Evolutionary conservation across 2,329 filamentous ascomycete species (phyloP).

Genomic region (Colletotrichum zoysiae): DNA sequence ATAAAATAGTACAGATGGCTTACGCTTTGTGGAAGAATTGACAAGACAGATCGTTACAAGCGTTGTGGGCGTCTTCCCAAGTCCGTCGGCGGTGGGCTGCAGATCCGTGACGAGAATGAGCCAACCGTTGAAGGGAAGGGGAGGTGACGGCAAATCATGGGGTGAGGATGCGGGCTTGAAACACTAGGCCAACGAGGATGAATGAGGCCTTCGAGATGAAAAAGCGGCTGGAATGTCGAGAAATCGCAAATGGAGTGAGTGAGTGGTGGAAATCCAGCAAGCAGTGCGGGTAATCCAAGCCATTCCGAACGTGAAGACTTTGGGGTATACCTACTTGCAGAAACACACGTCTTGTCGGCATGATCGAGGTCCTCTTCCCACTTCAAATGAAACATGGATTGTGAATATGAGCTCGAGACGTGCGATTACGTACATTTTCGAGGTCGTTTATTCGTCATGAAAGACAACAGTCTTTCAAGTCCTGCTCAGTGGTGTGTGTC

Average conservation of each 20-base stretch:
- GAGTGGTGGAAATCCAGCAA: constrained; percentile 21
- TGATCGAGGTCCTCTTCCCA: not conserved
- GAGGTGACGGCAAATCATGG: constrained; percentile 4
- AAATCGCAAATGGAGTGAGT: constrained; percentile 1
- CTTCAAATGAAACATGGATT: not conserved
- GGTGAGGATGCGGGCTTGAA: constrained; percentile 5
- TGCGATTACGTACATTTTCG: not conserved
- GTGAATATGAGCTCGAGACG: not conserved
- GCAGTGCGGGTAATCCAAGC: constrained; percentile 30
- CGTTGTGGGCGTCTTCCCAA: not conserved
- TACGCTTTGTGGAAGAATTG: not conserved
- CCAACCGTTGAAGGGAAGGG: too few species aligned
- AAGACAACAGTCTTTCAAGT: constrained; percentile 8
- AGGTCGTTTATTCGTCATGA: not conserved
- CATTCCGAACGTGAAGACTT: constrained; percentile 8
- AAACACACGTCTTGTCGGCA: not conserved
- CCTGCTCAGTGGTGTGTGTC: not conserved
- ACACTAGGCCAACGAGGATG: constrained; percentile 3
- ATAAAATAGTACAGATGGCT: not conserved
- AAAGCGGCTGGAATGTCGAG: not conserved
- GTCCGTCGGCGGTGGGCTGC: not conserved
- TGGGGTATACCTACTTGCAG: not conserved
- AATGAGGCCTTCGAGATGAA: constrained; percentile 8
- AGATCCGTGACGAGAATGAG: constrained; percentile 7
- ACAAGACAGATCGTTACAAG: constrained; percentile 25